Evolutionary conservation across 306 rosid genomes (phyloP).

Genomic region (Medicago truncatula): DNA sequence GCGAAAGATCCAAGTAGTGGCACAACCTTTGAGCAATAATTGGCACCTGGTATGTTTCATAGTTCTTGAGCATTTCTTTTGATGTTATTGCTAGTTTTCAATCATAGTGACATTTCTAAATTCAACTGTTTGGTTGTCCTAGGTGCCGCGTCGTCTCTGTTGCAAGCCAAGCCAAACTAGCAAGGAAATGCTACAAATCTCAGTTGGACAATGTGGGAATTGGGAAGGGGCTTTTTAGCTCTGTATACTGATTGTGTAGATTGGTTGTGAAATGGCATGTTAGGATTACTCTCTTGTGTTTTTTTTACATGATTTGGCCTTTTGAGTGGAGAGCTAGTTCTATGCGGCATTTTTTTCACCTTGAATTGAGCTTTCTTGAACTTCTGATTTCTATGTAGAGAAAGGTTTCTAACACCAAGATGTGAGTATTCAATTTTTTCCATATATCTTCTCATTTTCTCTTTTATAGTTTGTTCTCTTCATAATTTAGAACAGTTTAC

Average conservation of each 20-base stretch:
- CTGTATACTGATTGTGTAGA: slow-evolving; percentile 46
- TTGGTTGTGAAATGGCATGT: slow-evolving; percentile 23
- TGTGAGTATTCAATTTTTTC: slow-evolving; percentile 33
- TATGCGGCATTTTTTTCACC: slow-evolving; percentile 44
- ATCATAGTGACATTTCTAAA: slow-evolving; percentile 30
- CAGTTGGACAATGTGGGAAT: slow-evolving; percentile 73
- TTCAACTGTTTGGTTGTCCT: slow-evolving; percentile 36
- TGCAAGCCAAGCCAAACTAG: slow-evolving; percentile 55
- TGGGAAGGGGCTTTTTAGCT: slow-evolving; percentile 54
- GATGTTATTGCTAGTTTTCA: slow-evolving; percentile 29
- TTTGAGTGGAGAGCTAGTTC: slow-evolving; percentile 42
- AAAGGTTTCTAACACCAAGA: slow-evolving; percentile 39
- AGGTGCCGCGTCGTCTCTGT: slow-evolving; percentile 78
- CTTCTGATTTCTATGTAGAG: slow-evolving; percentile 37
- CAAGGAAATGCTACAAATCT: slow-evolving; percentile 59
- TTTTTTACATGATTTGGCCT: slow-evolving; percentile 39
- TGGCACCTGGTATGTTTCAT: slow-evolving; percentile 73
- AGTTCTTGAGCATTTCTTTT: slow-evolving; percentile 28
- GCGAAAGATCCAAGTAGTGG: slow-evolving; percentile 55
- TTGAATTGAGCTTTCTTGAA: slow-evolving; percentile 40
- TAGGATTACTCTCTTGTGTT: slow-evolving; percentile 28
- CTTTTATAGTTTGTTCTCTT: slow-evolving; percentile 18
- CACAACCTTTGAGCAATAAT: slow-evolving; percentile 61
- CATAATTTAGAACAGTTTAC: background rate
- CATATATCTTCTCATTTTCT: slow-evolving; percentile 3